These are phyloP conservation scores for Syzygium aqueum DNA, from an alignment of 345 rosid species.

Conservation along the genomic window DNA sequence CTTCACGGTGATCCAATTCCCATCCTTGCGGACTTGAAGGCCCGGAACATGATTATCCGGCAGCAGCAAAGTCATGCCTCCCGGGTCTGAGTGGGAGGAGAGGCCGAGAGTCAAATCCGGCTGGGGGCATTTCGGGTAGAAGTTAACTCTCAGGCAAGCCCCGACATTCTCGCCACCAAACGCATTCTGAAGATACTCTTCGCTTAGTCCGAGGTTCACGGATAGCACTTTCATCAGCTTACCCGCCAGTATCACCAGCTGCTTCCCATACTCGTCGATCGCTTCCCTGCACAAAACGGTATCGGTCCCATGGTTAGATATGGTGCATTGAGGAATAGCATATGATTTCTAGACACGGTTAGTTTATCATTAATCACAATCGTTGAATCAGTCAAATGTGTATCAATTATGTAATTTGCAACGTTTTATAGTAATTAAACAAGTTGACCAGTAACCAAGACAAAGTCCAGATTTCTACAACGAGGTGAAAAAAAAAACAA, in stretches of 20 bases:
- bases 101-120: slow-evolving; percentile 82
- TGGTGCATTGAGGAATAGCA: neutral
- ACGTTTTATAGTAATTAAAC: neutral
- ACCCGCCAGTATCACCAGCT: slow-evolving; percentile 44
- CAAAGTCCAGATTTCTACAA: neutral
- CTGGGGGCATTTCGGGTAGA: slow-evolving; percentile 90
- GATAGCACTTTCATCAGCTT: slow-evolving; percentile 72
- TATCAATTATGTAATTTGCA: neutral
- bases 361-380: neutral
- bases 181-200: slow-evolving; percentile 46
- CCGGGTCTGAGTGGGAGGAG: slow-evolving; percentile 91
- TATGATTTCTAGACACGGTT: neutral
- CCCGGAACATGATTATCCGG: slow-evolving; percentile 72
- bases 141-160: slow-evolving; percentile 75
- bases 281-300: slow-evolving; percentile 37
- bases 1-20: slow-evolving; percentile 76
- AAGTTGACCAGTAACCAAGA: neutral
- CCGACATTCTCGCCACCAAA: slow-evolving; percentile 72
- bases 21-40: slow-evolving; percentile 64
- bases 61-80: slow-evolving; percentile 75
- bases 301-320: neutral
- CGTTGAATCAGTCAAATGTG: neutral
- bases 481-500: neutral
- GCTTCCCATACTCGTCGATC: slow-evolving; percentile 63
- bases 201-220: slow-evolving; percentile 45